Percentiles rank a stretch among this genome's conserved stretches.
phyloP scores from a whole-genome alignment of 441 rosid species.

The Pelargonium exstipulatum region DNA sequence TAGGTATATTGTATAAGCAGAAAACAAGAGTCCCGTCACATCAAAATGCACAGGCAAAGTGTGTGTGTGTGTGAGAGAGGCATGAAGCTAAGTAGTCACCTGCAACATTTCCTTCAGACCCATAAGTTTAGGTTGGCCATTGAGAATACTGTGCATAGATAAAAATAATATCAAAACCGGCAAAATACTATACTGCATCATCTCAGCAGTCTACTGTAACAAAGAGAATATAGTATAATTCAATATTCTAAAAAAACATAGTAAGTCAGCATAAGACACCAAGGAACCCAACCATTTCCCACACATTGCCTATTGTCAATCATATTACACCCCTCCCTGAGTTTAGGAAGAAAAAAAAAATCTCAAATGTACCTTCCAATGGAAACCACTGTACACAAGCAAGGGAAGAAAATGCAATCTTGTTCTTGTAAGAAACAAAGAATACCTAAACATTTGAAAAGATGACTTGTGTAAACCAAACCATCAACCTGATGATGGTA shows the following conservation, averaged over 20 bases:
- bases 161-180: constrained; percentile 1
- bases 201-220: neutral
- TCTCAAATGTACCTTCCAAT: too few species aligned
- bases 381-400: too few species aligned
- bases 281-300: too few species aligned
- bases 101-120: constrained; percentile 84
- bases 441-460: neutral
- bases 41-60: neutral
- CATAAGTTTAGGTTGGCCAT: constrained; percentile 90
- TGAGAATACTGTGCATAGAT: constrained; percentile 51
- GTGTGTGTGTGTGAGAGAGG: neutral
- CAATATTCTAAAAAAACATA: neutral
- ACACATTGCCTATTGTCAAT: too few species aligned
- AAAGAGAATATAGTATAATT: neutral
- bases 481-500: neutral
- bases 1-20: neutral
- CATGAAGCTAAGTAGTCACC: constrained; percentile 37
- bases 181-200: neutral
- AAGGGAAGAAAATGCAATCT: too few species aligned
- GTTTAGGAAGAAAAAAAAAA: neutral
- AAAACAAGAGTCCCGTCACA: neutral
- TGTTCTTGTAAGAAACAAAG: neutral
- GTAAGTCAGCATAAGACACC: neutral
- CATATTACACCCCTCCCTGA: too few species aligned
- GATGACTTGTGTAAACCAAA: neutral